phyloP scores from a whole-genome alignment of 2,329 filamentous ascomycete genomes.

The Grosmannia serpens region DNA sequence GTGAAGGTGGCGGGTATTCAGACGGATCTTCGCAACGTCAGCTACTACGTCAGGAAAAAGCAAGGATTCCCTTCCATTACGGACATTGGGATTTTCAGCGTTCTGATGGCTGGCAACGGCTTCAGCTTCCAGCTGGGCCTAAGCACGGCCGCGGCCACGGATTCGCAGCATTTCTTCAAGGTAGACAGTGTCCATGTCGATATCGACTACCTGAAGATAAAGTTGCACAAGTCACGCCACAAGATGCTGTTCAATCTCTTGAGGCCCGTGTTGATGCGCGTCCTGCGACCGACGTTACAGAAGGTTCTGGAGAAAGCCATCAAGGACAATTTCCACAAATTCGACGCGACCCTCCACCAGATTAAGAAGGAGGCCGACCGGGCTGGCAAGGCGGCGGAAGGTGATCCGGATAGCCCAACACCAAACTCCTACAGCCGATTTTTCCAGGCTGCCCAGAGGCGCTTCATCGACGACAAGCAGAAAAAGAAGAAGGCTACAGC shows the following conservation, averaged over 20 bases:
- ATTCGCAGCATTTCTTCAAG: conserved; percentile 83
- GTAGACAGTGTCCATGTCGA: conserved; percentile 78
- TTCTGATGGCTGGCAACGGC: conserved; percentile 76
- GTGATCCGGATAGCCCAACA: conserved; percentile 41
- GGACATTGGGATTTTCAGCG: conserved; percentile 79
- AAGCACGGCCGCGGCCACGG: conserved; percentile 64
- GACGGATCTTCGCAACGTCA: conserved; percentile 82
- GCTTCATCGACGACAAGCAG: conserved; percentile 63
- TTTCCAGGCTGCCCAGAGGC: conserved; percentile 60
- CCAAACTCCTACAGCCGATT: conserved; percentile 85
- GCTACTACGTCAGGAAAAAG: conserved; percentile 93
- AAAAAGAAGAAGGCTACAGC: conserved; percentile 46
- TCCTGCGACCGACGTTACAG: conserved; percentile 72
- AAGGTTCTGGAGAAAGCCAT: conserved; percentile 86
- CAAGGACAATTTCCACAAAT: conserved; percentile 65
- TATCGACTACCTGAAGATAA: conserved; percentile 73
- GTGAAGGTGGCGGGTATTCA: conserved; percentile 82
- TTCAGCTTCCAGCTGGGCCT: conserved; percentile 88
- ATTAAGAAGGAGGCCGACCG: conserved; percentile 76
- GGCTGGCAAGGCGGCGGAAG: conserved; percentile 51
- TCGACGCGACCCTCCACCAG: conserved; percentile 61
- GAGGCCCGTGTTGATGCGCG: conserved; percentile 77
- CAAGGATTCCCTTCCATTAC: conserved; percentile 80
- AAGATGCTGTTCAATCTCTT: conserved; percentile 78
- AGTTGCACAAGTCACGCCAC: conserved; percentile 89